Conservation (phyloP, 805 yeast species). For the Ogataea pini region DNA sequence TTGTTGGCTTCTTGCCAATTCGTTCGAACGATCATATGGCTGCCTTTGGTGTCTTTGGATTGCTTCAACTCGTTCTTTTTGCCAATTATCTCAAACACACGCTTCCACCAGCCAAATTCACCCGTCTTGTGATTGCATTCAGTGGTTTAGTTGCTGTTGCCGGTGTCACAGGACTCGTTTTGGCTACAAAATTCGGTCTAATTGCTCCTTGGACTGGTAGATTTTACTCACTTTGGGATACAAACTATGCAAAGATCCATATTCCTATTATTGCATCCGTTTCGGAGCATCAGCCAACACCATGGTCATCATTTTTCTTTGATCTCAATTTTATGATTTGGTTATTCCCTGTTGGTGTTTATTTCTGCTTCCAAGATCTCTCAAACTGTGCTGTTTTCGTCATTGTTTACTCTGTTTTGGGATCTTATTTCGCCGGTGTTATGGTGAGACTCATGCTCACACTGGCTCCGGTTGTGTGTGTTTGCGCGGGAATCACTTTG, state of each 20-base stretch:
- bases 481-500: constrained; percentile 84
- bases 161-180: constrained; percentile 72
- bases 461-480: constrained; percentile 94
- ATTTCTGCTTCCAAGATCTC: constrained; percentile 84
- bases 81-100: constrained; percentile 78
- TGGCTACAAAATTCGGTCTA: constrained; percentile 84
- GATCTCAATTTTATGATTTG: constrained; percentile 91
- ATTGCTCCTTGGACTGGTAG: constrained; percentile 99
- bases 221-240: constrained; percentile 97
- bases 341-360: constrained; percentile 98
- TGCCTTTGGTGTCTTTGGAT: constrained; percentile 94
- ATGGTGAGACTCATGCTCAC: constrained; percentile 98
- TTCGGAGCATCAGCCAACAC: constrained; percentile 99
- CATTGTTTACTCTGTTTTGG: constrained; percentile 87
- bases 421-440: constrained; percentile 97
- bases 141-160: constrained; percentile 53
- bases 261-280: constrained; percentile 99
- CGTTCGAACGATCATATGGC: constrained; percentile 98
- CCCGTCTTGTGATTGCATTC: constrained; percentile 62
- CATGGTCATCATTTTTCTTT: constrained; percentile 98
- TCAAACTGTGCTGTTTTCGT: constrained; percentile 91
- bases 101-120: constrained; percentile 73
- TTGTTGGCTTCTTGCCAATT: constrained; percentile 95
- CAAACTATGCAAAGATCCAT: constrained; percentile 95
- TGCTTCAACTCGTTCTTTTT: constrained; percentile 84